phyloP scores from a whole-genome alignment of 2,329 filamentous ascomycete genomes.

The Pyrenophora seminiperda region DNA sequence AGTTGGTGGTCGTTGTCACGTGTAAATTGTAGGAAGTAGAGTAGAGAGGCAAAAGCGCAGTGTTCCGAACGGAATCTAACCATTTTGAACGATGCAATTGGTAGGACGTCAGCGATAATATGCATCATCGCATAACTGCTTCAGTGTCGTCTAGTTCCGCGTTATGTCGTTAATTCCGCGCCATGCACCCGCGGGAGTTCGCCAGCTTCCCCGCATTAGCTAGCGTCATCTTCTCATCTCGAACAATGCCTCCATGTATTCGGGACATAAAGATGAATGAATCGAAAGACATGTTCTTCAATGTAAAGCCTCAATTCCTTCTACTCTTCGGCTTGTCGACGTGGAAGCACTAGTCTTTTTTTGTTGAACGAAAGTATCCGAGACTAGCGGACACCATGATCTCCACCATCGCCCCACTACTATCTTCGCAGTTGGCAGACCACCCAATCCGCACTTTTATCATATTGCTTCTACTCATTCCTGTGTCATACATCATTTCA shows the following conservation, averaged over 20 bases:
- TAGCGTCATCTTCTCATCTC: background rate
- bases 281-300: no score
- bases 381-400: slow-evolving; percentile 29
- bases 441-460: slow-evolving; percentile 35
- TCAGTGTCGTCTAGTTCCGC: slow-evolving; percentile 12
- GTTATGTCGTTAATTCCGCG: slow-evolving; percentile 24
- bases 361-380: background rate
- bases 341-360: background rate
- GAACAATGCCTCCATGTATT: background rate
- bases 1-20: no score
- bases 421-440: slow-evolving; percentile 27
- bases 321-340: background rate
- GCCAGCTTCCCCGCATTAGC: slow-evolving; percentile 23
- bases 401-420: slow-evolving; percentile 31
- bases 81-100: background rate
- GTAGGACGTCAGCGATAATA: background rate
- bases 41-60: no score
- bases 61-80: no score
- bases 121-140: background rate
- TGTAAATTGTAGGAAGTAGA: no score
- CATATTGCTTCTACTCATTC: slow-evolving; percentile 33
- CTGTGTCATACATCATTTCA: slow-evolving; percentile 42
- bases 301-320: background rate
- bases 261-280: background rate
- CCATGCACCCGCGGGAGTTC: background rate